Conservation (phyloP, 208 protist genomes). For the Lotmaria passim region DNA sequence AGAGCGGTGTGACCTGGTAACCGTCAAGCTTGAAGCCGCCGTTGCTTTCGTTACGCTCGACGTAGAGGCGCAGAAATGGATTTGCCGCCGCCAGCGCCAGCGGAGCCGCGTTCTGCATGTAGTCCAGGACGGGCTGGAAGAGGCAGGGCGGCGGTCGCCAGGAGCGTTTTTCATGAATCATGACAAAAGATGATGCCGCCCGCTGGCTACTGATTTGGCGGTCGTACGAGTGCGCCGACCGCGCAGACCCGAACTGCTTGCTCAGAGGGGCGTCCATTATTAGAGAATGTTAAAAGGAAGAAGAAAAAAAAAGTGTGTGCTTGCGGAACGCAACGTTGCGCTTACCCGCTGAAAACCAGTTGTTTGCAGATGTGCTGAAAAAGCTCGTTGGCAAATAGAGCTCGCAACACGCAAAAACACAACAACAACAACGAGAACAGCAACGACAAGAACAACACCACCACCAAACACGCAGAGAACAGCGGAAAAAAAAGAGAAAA, state of each 20-base stretch:
- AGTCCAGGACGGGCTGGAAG: conserved; percentile 42
- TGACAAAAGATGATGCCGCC: conserved; percentile 46
- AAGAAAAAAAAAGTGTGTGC: neutral
- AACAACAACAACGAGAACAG: too few species aligned
- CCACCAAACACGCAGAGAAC: too few species aligned
- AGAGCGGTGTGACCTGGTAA: conserved; percentile 33
- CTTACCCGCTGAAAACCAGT: too few species aligned
- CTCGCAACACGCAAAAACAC: too few species aligned
- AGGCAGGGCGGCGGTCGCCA: conserved; percentile 44
- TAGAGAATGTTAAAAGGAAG: neutral
- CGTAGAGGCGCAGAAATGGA: conserved; percentile 51
- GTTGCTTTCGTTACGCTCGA: conserved; percentile 42
- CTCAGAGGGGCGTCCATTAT: conserved; percentile 23
- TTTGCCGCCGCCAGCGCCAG: conserved; percentile 45
- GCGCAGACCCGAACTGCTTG: conserved; percentile 18
- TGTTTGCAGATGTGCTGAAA: too few species aligned
- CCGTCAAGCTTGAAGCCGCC: conserved; percentile 31
- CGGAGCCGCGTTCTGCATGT: conserved; percentile 38
- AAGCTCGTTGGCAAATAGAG: too few species aligned
- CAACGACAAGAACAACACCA: too few species aligned
- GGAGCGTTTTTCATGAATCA: conserved; percentile 49
- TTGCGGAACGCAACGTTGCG: too few species aligned
- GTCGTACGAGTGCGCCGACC: conserved; percentile 31
- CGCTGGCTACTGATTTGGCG: conserved; percentile 16
- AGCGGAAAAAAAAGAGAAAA: too few species aligned